phyloP scores from a whole-genome alignment of 805 yeast species.

The Kazachstania martiniae region DNA sequence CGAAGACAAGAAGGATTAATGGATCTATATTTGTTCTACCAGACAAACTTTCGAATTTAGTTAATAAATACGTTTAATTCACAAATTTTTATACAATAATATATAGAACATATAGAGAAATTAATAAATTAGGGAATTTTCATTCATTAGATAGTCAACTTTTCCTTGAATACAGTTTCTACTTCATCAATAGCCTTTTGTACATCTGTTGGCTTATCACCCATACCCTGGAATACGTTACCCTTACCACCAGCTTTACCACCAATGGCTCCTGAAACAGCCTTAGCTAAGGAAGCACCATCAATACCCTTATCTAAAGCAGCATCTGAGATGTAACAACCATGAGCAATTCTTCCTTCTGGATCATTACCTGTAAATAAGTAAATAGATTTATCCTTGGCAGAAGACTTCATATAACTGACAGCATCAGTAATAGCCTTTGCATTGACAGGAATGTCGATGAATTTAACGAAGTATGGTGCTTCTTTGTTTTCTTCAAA shows the following conservation, averaged over 20 bases:
- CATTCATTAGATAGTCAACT: conserved; percentile 29
- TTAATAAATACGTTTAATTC: too few relatives aligned
- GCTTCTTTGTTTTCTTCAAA: conserved; percentile 44
- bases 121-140: background rate
- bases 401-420: conserved; percentile 66
- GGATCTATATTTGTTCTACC: too few relatives aligned
- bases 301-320: conserved; percentile 61
- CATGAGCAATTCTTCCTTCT: conserved; percentile 82
- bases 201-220: conserved; percentile 64
- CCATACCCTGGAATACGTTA: conserved; percentile 93
- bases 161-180: conserved; percentile 47
- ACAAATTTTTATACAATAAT: too few relatives aligned
- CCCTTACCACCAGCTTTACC: conserved; percentile 99
- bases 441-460: conserved; percentile 70
- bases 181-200: conserved; percentile 66
- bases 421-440: conserved; percentile 93
- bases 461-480: conserved; percentile 53
- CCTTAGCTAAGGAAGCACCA: conserved; percentile 63
- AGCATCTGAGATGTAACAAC: conserved; percentile 72
- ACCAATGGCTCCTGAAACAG: conserved; percentile 68
- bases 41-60: too few relatives aligned
- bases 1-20: conserved; percentile 29
- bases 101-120: background rate
- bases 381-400: conserved; percentile 65
- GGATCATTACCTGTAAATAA: conserved; percentile 59